Percentiles rank a stretch among this genome's conserved stretches.
phyloP scores from a whole-genome alignment of 2,329 filamentous ascomycete species.

The Fusarium hainanense region DNA sequence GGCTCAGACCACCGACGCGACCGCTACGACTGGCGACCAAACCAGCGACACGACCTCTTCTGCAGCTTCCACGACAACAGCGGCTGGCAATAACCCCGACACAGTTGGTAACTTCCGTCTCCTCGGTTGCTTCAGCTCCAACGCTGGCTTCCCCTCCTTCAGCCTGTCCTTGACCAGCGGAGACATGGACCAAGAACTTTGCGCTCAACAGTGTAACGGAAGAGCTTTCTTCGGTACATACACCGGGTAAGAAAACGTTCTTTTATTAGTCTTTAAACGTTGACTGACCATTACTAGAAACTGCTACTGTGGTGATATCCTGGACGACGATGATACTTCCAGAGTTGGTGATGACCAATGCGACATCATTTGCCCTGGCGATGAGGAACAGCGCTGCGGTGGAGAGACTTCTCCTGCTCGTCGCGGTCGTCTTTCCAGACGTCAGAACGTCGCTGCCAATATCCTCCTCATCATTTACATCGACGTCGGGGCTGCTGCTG shows the following conservation, averaged over 20 bases:
- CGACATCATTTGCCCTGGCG: constrained; percentile 34
- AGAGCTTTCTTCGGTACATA: no score
- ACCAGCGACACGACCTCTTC: background rate
- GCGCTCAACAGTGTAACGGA: no score
- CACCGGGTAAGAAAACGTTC: no score
- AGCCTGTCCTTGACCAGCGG: no score
- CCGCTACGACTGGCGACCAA: background rate
- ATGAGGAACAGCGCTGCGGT: constrained; percentile 28
- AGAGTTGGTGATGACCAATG: background rate
- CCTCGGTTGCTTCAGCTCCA: background rate
- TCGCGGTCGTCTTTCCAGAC: constrained; percentile 12
- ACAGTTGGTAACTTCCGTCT: background rate
- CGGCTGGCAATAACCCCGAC: rapidly evolving
- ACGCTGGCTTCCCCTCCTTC: background rate
- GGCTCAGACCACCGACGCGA: background rate
- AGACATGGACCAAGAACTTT: no score
- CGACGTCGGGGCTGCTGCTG: background rate
- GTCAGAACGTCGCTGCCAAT: constrained; percentile 28
- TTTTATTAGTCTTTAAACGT: no score
- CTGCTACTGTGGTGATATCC: constrained; percentile 36
- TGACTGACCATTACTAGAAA: no score
- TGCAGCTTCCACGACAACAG: background rate
- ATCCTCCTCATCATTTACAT: constrained; percentile 33
- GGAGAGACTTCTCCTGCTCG: constrained; percentile 14
- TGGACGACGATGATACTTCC: no score